Conservation (phyloP, 2,329 filamentous ascomycete species). For the Teratosphaeria viscida region DNA sequence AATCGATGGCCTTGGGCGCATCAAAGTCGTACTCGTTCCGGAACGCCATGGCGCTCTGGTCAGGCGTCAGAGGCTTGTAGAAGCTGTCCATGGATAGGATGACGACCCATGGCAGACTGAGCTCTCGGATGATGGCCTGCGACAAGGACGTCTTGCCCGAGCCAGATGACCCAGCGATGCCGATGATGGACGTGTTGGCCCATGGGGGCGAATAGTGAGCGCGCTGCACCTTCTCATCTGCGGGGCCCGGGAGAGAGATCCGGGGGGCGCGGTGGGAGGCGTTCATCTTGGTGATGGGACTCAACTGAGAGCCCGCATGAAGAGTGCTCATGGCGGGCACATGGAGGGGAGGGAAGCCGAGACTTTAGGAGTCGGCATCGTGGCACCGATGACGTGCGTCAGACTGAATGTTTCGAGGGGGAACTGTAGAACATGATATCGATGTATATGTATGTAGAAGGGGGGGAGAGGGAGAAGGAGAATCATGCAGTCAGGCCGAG, state of each 20-base stretch:
- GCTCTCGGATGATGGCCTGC: constrained; percentile 75
- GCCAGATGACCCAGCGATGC: constrained; percentile 87
- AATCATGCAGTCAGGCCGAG: neutral
- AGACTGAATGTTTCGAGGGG: neutral
- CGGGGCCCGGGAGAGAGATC: neutral
- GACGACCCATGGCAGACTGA: constrained; percentile 95
- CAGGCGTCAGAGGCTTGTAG: constrained; percentile 77
- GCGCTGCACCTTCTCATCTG: constrained; percentile 12
- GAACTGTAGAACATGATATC: neutral
- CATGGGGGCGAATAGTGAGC: constrained; percentile 88
- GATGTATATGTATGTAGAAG: too few species aligned
- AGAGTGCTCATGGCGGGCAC: constrained; percentile 21
- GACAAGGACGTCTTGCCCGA: constrained; percentile 93
- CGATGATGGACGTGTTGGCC: constrained; percentile 93
- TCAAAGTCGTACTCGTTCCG: constrained; percentile 93
- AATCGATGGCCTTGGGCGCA: constrained; percentile 86
- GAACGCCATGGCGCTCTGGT: constrained; percentile 72
- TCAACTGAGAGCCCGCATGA: constrained; percentile 7
- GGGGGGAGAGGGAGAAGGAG: neutral
- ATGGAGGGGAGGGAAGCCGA: constrained; percentile 18
- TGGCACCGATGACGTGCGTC: constrained; percentile 1
- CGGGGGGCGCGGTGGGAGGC: neutral
- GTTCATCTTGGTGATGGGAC: constrained; percentile 9
- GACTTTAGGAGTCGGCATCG: constrained; percentile 20
- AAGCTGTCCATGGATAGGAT: constrained; percentile 98